Base-by-base conservation (phyloP, 805 yeast genomes). In the Candida montana region DNA sequence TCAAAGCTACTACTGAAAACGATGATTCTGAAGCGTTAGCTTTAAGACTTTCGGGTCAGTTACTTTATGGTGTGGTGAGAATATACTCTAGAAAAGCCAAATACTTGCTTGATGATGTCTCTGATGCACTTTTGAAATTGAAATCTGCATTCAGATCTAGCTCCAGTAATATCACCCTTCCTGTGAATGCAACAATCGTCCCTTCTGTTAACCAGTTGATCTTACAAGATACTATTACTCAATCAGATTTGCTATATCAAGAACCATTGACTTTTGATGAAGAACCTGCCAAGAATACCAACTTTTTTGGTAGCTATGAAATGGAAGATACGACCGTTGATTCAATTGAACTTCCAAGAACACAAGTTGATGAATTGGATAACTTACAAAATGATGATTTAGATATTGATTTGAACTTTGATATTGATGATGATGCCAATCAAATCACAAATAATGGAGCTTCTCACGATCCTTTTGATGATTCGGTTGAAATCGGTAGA, bases 51-150 rank as follows among this genome's bases (percentile, higher is more conserved):
- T 83, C 95, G 1, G 95, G 96, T 4, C 96, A 89, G 57, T 68
- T 90, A 40, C 67, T 90, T 31, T 78, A 84, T 41, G 97, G 96
- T 38, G 87, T 90, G 4, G 95, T 87, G 28, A 71, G 87, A 43
- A 90, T 90, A 18, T 90, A 88, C 61, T 81, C 93, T 11, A 69
- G 91, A 45, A 86, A 90, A 61, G 87, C 96, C 21, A 83, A 82
- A 51, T 85, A 85, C 50, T 65, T 90, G 19, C 67, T 84, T 37
- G 95, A 87, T 42, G 97, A 90, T 57, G 91, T 87, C 31, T 74
- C 79, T 37, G 95, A 85, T 51, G 83, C 88, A 4, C 61, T 88
- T 45, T 63, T 78, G 49, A 82, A 79, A 52, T 68, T 89, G 55
- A 85, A 83, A 55, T 74, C 83, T 28, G 75, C 86, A 3, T 83